These are phyloP conservation scores for Suhomyces wounanorum DNA, from an alignment of 1,139 yeast genomes.

Conservation along the genomic window DNA sequence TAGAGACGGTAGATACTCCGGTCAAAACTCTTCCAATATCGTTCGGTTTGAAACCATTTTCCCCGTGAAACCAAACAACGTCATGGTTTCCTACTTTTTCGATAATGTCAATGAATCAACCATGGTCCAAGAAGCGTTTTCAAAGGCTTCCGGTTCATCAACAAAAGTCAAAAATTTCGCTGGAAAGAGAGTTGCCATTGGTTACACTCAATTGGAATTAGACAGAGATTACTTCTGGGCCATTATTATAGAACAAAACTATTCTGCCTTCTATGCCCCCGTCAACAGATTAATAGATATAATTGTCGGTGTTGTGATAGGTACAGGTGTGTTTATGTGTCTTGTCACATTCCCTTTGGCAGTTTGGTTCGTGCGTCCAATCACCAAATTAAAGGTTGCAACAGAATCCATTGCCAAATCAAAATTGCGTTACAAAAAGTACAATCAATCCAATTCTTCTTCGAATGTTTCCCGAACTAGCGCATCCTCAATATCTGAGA, in stretches of 20 bases:
- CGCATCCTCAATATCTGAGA: constrained; percentile 1
- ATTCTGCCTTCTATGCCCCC: constrained; percentile 62
- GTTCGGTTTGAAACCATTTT: constrained; percentile 41
- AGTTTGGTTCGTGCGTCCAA: constrained; percentile 83
- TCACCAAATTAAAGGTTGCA: constrained; percentile 76
- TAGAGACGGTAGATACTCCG: constrained; percentile 14
- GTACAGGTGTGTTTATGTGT: constrained; percentile 75
- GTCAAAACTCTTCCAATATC: constrained; percentile 16
- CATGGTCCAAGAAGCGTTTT: constrained; percentile 44
- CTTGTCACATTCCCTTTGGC: constrained; percentile 79
- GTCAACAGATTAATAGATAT: constrained; percentile 63
- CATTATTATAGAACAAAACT: constrained; percentile 69
- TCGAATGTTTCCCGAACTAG: constrained; percentile 2
- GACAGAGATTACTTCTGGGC: constrained; percentile 64
- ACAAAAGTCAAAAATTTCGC: constrained; percentile 45
- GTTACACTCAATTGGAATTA: constrained; percentile 61
- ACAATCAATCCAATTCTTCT: constrained; percentile 1
- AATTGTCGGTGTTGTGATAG: constrained; percentile 77
- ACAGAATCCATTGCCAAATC: constrained; percentile 61
- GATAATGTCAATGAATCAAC: constrained; percentile 29
- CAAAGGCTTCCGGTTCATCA: constrained; percentile 49
- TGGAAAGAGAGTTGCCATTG: constrained; percentile 61
- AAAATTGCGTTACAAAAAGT: constrained; percentile 17
- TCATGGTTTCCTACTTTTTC: constrained; percentile 28
- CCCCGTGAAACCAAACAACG: constrained; percentile 31